phyloP scores from a whole-genome alignment of 2,329 filamentous ascomycete genomes.

The Zymoseptoria tritici region DNA sequence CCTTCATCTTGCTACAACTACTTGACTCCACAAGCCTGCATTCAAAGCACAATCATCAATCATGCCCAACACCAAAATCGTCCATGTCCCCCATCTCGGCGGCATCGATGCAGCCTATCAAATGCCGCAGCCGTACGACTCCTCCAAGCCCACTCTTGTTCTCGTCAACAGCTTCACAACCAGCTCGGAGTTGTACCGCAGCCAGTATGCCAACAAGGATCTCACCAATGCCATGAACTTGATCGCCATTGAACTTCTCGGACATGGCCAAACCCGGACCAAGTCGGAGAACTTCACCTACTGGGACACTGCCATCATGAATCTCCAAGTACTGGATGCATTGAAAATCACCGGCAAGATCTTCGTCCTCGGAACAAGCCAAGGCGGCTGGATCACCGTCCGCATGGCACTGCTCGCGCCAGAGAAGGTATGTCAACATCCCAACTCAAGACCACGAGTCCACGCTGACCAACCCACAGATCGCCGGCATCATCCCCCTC shows the following conservation, averaged over 20 bases:
- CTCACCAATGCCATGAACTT: conserved; percentile 27
- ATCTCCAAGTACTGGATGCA: conserved; percentile 34
- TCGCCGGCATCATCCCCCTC: conserved; percentile 45
- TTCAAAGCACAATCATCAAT: not conserved
- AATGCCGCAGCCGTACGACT: conserved; percentile 31
- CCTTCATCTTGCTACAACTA: no score
- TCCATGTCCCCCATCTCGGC: conserved; percentile 42
- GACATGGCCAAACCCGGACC: conserved; percentile 44
- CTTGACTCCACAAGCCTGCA: no score
- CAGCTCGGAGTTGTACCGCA: conserved; percentile 36
- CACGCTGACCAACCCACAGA: conserved; percentile 26
- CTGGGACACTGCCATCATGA: conserved; percentile 42
- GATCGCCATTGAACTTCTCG: conserved; percentile 47
- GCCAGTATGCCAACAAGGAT: conserved; percentile 21
- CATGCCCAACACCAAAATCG: conserved; percentile 32
- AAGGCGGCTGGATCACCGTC: conserved; percentile 39
- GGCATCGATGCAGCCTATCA: conserved; percentile 42
- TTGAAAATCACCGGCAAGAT: conserved; percentile 37
- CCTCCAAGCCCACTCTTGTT: conserved; percentile 44
- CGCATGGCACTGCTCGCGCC: conserved; percentile 48
- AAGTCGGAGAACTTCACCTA: conserved; percentile 45
- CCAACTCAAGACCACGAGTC: not conserved
- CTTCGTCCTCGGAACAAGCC: conserved; percentile 46
- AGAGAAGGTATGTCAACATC: conserved; percentile 29
- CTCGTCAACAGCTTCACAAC: conserved; percentile 48